Conservation (phyloP, 352 stramenopile genomes). For the Globisporangium viniferum region DNA sequence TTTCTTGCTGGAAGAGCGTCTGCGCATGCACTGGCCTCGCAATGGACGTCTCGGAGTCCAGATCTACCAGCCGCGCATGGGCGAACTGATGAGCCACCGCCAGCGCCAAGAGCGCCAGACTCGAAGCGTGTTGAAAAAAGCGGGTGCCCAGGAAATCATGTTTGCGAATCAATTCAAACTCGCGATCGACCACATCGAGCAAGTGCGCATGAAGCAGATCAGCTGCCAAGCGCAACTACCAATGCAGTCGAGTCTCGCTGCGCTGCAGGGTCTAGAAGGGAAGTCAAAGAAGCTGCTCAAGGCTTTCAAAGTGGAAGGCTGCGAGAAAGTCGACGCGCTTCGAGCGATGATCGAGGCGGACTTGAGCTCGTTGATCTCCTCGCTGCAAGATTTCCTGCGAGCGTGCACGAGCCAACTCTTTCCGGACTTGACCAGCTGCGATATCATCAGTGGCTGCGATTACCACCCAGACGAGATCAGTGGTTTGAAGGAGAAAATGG, state of each 20-base stretch:
- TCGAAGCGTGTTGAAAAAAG: conserved; percentile 49
- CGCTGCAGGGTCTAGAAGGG: conserved; percentile 81
- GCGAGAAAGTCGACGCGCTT: conserved; percentile 26
- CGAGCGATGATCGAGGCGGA: conserved; percentile 29
- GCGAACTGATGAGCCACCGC: conserved; percentile 77
- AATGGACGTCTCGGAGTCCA: conserved; percentile 82
- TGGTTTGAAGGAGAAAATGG: conserved; percentile 36
- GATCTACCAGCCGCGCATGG: conserved; percentile 79
- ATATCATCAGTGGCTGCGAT: conserved; percentile 75
- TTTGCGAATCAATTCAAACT: conserved; percentile 39
- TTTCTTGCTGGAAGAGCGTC: conserved; percentile 72
- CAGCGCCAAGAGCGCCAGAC: conserved; percentile 73
- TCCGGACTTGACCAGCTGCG: conserved; percentile 50
- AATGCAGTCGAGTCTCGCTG: conserved; percentile 70
- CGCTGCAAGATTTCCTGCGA: conserved; percentile 51
- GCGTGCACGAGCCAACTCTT: conserved; percentile 55
- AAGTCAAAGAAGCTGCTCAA: conserved; percentile 70
- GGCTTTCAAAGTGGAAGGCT: conserved; percentile 35
- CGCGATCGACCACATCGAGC: conserved; percentile 28
- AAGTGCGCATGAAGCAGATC: conserved; percentile 46
- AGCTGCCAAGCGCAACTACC: conserved; percentile 58
- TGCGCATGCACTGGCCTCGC: conserved; percentile 88
- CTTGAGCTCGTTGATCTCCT: conserved; percentile 26
- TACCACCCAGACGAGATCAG: conserved; percentile 81
- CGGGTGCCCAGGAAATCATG: conserved; percentile 39